Evolutionary conservation across 768 basidiomycete genomes (phyloP).

Genomic region (Xanthoconium purpureum): DNA sequence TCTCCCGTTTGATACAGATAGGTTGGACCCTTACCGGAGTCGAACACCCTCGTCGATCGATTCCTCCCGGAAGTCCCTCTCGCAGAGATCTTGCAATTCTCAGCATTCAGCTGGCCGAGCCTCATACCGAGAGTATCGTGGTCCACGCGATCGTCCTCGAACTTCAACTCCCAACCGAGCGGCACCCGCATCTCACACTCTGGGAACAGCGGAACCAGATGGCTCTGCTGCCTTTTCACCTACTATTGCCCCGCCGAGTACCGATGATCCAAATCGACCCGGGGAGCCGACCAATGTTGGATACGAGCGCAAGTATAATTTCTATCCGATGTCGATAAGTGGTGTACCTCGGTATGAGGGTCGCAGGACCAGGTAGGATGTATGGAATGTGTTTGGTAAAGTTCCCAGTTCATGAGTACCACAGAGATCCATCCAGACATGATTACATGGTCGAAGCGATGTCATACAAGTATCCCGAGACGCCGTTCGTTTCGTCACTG

Average conservation of each 20-base stretch:
- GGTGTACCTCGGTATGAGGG: conserved; percentile 7
- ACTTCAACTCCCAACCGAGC: not conserved
- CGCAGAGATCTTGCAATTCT: conserved; percentile 15
- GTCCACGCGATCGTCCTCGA: conserved; percentile 10
- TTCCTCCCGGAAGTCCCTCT: conserved; percentile 15
- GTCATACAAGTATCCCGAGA: conserved; percentile 16
- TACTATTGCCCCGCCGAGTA: conserved; percentile 6
- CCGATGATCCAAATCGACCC: conserved; percentile 4
- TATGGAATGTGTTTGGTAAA: not conserved
- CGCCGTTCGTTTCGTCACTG: conserved; percentile 15
- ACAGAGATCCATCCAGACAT: not conserved
- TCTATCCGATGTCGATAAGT: conserved; percentile 13
- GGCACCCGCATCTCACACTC: not conserved
- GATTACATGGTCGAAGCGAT: conserved; percentile 17
- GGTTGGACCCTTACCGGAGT: conserved; percentile 1
- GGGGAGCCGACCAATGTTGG: not conserved
- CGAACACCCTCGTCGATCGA: conserved; percentile 8
- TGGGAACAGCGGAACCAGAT: not conserved
- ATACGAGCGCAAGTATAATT: conserved; percentile 10
- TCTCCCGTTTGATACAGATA: not conserved
- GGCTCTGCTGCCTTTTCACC: conserved; percentile 1
- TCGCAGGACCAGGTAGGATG: conserved; percentile 10
- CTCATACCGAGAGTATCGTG: conserved; percentile 22
- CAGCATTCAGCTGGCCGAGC: conserved; percentile 18
- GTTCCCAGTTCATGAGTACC: not conserved